A percentile compares a stretch with the other conserved stretches of the same genome.
Conservation (phyloP, 257 asterid genomes). For the Nicotiana paniculata region DNA sequence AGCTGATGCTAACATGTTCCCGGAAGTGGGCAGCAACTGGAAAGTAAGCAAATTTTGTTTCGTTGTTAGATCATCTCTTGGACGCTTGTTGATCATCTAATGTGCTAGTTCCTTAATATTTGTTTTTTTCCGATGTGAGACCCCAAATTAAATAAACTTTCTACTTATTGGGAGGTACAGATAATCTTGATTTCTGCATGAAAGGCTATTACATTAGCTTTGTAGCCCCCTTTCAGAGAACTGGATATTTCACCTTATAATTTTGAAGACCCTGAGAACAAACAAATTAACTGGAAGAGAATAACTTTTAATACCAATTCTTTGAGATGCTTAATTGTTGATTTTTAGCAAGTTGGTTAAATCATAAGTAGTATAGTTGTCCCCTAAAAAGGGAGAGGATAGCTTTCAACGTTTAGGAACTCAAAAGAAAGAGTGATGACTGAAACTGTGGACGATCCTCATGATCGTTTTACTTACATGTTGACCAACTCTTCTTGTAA, state of each 20-base stretch:
- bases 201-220: neutral
- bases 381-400: neutral
- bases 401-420: neutral
- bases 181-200: neutral
- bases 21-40: constrained; percentile 78
- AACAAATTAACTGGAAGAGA: neutral
- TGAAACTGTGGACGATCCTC: neutral
- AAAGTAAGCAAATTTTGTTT: constrained; percentile 35
- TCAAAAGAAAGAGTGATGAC: neutral
- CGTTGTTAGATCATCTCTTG: neutral
- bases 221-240: neutral
- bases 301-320: neutral
- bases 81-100: neutral
- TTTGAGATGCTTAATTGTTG: neutral
- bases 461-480: neutral
- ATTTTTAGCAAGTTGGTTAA: neutral
- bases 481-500: neutral
- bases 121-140: neutral
- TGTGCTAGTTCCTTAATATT: neutral
- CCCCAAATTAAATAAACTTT: neutral
- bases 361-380: neutral
- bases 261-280: neutral
- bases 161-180: neutral
- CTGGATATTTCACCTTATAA: neutral
- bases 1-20: constrained; percentile 53